A percentile compares a stretch with the other conserved stretches of the same genome.
Conservation (phyloP, 2,329 filamentous ascomycete species). For the Eutypa lata region DNA sequence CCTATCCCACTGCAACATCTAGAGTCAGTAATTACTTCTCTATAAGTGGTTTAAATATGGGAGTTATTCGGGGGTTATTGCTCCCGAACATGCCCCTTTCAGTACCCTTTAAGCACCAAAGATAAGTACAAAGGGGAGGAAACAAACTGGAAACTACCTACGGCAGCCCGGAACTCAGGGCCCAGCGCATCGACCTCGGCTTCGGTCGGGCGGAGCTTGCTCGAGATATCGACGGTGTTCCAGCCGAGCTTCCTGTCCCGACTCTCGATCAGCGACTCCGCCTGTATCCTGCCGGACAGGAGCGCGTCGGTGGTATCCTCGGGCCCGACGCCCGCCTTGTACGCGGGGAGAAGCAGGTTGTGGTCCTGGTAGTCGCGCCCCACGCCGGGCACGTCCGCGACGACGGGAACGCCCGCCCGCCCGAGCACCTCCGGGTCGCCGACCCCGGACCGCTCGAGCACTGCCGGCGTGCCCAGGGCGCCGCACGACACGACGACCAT, state of each 20-base stretch:
- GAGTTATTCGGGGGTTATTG: no score
- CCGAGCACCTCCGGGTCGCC: conserved; percentile 40
- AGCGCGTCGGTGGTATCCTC: background rate
- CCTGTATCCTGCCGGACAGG: background rate
- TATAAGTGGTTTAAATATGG: no score
- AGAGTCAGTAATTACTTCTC: no score
- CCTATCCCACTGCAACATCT: no score
- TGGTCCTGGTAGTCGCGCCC: conserved; percentile 46
- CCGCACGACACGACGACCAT: conserved; percentile 37
- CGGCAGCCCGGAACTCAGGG: background rate
- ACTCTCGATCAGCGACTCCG: background rate
- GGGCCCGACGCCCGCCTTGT: conserved; percentile 20
- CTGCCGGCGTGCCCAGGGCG: conserved; percentile 36
- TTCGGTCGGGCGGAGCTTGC: conserved; percentile 4
- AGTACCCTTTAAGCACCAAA: no score
- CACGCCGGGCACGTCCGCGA: conserved; percentile 42
- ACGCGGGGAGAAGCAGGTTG: conserved; percentile 44
- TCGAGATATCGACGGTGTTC: conserved; percentile 4
- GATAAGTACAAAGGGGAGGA: no score
- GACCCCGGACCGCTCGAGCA: conserved; percentile 50
- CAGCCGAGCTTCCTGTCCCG: conserved; percentile 6
- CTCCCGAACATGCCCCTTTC: no score
- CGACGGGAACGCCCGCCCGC: conserved; percentile 23
- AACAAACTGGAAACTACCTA: no score
- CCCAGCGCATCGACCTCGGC: conserved; percentile 3